Conservation (phyloP, 129 eudicot genomes). For the Helichrysum umbraculigerum region DNA sequence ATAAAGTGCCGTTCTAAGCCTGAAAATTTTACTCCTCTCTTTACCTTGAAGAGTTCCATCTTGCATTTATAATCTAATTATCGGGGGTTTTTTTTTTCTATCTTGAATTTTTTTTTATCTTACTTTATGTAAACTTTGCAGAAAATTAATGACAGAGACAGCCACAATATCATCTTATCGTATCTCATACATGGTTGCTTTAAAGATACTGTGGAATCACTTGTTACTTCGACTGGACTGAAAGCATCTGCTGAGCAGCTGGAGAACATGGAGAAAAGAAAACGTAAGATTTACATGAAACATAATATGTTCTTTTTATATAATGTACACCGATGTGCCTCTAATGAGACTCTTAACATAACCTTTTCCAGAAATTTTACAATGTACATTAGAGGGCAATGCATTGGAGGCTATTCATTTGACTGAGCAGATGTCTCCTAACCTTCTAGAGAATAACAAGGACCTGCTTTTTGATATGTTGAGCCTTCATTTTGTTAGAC, state of each 20-base stretch:
- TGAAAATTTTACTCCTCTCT: background rate
- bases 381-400: slow-evolving; percentile 67
- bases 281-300: slow-evolving; percentile 41
- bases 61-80: background rate
- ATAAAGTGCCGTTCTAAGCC: slow-evolving; percentile 3
- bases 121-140: slow-evolving; percentile 30
- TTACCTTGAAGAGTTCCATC: slow-evolving; percentile 10
- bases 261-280: slow-evolving; percentile 83
- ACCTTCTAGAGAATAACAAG: slow-evolving; percentile 59
- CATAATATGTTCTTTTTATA: background rate
- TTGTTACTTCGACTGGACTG: slow-evolving; percentile 55
- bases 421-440: slow-evolving; percentile 72
- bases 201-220: slow-evolving; percentile 78
- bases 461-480: slow-evolving; percentile 85
- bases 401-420: slow-evolving; percentile 76
- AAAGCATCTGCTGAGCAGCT: slow-evolving; percentile 52
- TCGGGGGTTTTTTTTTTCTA: background rate
- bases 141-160: slow-evolving; percentile 63
- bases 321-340: background rate
- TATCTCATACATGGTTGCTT: slow-evolving; percentile 92
- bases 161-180: slow-evolving; percentile 69
- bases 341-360: slow-evolving; percentile 16
- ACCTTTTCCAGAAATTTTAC: slow-evolving; percentile 65
- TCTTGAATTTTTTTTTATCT: too few relatives aligned
- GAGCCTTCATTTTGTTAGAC: slow-evolving; percentile 89